Evolutionary conservation across 495 filamentous ascomycete genomes (phyloP).

Genomic region (Trichoderma gamsii): DNA sequence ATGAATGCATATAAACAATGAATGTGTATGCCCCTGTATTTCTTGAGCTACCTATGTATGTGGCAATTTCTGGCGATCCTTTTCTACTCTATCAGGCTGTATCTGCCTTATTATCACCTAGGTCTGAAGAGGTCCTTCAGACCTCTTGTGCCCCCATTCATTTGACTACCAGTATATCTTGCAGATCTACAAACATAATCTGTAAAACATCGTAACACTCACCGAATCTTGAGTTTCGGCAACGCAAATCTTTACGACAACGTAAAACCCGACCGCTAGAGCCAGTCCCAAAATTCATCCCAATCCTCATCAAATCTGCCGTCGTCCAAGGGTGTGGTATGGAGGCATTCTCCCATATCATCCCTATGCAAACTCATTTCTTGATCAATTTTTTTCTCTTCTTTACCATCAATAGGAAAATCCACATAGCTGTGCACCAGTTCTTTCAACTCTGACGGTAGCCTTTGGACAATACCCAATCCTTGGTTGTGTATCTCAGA

Average conservation of each 20-base stretch:
- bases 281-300: not conserved
- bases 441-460: not conserved
- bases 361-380: not conserved
- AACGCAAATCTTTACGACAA: too few relatives aligned
- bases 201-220: too few relatives aligned
- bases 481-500: conserved; percentile 9
- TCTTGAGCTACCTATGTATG: not conserved
- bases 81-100: too few relatives aligned
- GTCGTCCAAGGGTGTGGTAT: too few relatives aligned
- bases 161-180: too few relatives aligned
- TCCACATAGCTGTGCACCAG: not conserved
- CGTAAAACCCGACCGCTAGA: too few relatives aligned
- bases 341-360: too few relatives aligned
- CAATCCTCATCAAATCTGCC: not conserved
- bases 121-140: too few relatives aligned
- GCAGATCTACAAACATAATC: too few relatives aligned
- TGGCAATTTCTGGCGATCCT: not conserved
- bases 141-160: too few relatives aligned
- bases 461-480: not conserved
- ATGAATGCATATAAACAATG: conserved; percentile 9
- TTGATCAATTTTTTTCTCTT: not conserved
- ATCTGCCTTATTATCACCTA: too few relatives aligned
- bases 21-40: not conserved
- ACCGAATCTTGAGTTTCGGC: too few relatives aligned
- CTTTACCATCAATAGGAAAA: not conserved